Evolutionary conservation across 164 flowering plant genomes (phyloP).

Genomic region (Berberis thunbergii): DNA sequence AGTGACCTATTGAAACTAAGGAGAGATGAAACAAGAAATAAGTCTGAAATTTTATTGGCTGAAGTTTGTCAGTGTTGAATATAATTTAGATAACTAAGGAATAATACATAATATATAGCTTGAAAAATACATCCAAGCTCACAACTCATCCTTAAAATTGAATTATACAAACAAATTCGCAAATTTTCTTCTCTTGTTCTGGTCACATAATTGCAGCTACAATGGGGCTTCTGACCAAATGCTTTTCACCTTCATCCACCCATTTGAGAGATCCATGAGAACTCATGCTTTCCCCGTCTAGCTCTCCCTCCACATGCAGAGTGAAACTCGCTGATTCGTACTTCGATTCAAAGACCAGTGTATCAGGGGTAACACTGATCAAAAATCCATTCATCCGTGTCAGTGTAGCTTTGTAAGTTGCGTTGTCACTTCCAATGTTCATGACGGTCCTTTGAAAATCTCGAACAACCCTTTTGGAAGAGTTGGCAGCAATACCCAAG

Average conservation of each 20-base stretch:
- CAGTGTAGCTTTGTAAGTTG: constrained; percentile 3
- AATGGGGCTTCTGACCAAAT: background rate
- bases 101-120: no score
- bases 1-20: no score
- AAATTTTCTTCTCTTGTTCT: background rate
- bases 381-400: background rate
- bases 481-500: constrained; percentile 17
- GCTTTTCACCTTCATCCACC: constrained; percentile 1
- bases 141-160: no score
- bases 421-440: constrained; percentile 6
- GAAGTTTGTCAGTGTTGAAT: no score
- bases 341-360: constrained; percentile 2
- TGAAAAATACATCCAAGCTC: no score
- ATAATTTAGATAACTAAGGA: no score
- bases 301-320: constrained; percentile 1
- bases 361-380: constrained; percentile 4
- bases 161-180: no score
- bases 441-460: constrained; percentile 41
- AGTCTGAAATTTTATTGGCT: no score
- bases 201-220: background rate
- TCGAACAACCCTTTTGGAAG: constrained; percentile 8
- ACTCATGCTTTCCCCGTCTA: background rate
- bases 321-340: constrained; percentile 2
- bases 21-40: no score
- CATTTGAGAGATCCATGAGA: constrained; percentile 1